These are phyloP conservation scores for Candolleomyces aberdarensis DNA, from an alignment of 768 basidiomycete genomes.

Conservation along the genomic window DNA sequence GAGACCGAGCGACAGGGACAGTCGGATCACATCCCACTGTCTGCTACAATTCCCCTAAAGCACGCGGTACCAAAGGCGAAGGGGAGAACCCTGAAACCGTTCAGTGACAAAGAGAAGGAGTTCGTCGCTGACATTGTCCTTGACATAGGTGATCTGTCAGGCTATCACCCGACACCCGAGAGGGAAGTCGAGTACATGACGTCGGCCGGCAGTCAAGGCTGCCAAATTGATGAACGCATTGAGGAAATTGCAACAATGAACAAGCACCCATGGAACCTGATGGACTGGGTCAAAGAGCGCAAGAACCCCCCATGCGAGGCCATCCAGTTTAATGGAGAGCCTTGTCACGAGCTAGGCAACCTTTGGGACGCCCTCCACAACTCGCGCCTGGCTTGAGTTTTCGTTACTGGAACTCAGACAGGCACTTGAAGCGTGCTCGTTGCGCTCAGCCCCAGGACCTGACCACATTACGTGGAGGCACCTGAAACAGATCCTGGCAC, in stretches of 20 bases:
- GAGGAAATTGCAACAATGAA: background rate
- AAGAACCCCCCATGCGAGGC: constrained; percentile 9
- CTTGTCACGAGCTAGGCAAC: background rate
- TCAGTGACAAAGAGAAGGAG: background rate
- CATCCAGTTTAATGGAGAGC: constrained; percentile 4
- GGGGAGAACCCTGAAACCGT: background rate
- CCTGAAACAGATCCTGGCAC: background rate
- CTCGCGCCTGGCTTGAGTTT: background rate
- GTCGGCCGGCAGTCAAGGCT: background rate
- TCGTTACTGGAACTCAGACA: too few relatives aligned
- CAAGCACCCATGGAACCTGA: constrained; percentile 15
- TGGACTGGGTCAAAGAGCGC: constrained; percentile 14
- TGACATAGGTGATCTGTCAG: background rate
- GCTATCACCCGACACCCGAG: background rate
- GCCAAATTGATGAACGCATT: constrained; percentile 2
- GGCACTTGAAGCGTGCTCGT: too few relatives aligned
- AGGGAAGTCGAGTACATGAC: background rate
- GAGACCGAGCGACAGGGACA: too few relatives aligned
- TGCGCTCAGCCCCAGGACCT: constrained; percentile 1
- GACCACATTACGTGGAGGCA: constrained; percentile 4
- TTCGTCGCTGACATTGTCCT: background rate
- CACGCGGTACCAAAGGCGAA: background rate
- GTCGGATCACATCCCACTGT: background rate
- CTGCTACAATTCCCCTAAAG: background rate
- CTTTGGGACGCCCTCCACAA: constrained; percentile 11